Conservation (phyloP, 2,329 filamentous ascomycete species). For the Pseudogymnoascus verrucosus region DNA sequence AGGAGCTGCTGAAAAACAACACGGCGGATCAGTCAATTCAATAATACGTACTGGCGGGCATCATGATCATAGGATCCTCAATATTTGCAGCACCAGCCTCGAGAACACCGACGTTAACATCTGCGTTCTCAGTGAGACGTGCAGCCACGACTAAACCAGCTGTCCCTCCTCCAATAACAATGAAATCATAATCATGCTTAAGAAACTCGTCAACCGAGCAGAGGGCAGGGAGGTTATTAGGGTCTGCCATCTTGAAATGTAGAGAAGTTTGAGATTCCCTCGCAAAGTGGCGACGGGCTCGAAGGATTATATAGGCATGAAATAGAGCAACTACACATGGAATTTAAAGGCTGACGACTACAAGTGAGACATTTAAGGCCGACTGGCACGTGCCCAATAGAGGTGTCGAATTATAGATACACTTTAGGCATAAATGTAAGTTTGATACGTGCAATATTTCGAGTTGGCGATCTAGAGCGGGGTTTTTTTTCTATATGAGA, state of each 20-base stretch:
- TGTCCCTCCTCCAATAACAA: conserved; percentile 37
- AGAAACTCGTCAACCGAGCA: conserved; percentile 12
- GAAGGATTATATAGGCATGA: neutral
- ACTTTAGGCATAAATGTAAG: neutral
- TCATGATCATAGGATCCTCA: conserved; percentile 29
- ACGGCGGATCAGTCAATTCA: neutral
- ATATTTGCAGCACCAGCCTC: conserved; percentile 33
- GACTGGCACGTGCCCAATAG: neutral
- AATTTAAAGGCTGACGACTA: neutral
- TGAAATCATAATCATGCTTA: conserved; percentile 30
- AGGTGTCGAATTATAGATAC: neutral
- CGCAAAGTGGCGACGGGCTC: neutral
- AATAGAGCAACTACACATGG: neutral
- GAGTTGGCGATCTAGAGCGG: neutral
- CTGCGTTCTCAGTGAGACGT: conserved; percentile 32
- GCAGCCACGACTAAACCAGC: conserved; percentile 35
- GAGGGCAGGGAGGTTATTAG: neutral
- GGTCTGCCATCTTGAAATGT: neutral
- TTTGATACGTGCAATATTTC: neutral
- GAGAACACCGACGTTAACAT: conserved; percentile 31
- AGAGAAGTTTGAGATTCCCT: neutral
- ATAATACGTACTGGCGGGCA: conserved; percentile 22
- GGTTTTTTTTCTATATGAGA: neutral
- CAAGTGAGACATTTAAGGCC: neutral
- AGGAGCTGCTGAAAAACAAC: neutral